Conservation (phyloP, 2,329 filamentous ascomycete species). For the Alternaria angustiovoidea region DNA sequence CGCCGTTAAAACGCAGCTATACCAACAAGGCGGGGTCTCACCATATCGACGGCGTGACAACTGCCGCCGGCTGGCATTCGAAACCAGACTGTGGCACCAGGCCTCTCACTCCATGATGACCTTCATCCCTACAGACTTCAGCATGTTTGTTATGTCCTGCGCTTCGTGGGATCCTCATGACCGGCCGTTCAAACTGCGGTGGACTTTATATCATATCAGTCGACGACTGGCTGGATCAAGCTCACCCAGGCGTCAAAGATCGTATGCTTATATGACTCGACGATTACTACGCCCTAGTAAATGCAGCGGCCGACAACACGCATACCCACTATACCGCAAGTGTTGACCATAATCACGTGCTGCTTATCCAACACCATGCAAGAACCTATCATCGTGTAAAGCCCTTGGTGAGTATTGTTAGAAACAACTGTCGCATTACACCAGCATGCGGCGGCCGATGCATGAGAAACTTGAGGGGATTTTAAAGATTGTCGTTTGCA, state of each 20-base stretch:
- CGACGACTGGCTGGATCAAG: neutral
- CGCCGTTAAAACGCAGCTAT: neutral
- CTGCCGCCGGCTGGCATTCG: neutral
- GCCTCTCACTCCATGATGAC: neutral
- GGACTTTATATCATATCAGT: neutral
- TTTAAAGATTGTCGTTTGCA: neutral
- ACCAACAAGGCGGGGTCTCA: neutral
- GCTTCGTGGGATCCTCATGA: neutral
- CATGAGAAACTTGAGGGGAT: neutral
- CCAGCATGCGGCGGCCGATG: neutral
- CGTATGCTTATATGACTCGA: neutral
- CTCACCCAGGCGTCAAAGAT: neutral
- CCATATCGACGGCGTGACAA: neutral
- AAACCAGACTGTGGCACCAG: neutral
- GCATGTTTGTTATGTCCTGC: neutral
- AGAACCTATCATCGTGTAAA: neutral
- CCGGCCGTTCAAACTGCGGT: neutral
- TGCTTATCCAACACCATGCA: neutral
- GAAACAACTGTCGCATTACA: neutral
- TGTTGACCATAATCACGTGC: neutral
- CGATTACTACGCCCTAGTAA: neutral
- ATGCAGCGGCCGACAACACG: neutral
- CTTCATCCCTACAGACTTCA: neutral
- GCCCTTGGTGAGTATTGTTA: neutral
- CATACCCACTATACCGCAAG: neutral